Conservation (phyloP, 495 filamentous ascomycete genomes). For the Daldinia caldariorum region DNA sequence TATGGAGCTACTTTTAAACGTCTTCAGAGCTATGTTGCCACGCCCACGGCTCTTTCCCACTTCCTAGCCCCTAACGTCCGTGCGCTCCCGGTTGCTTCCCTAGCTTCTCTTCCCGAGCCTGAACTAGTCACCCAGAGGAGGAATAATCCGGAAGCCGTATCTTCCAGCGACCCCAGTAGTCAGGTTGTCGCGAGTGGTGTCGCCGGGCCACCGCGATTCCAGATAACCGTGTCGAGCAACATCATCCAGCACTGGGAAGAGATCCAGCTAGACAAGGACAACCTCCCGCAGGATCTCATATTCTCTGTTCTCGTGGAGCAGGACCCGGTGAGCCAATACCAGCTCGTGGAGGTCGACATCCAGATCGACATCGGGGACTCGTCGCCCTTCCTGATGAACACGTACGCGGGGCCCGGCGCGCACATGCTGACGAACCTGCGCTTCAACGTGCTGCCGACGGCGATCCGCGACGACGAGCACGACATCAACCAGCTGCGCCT, state of each 20-base stretch:
- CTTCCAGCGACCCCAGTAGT: background rate
- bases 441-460: constrained; percentile 31
- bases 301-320: constrained; percentile 23
- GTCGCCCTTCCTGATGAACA: constrained; percentile 6
- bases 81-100: background rate
- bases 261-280: constrained; percentile 17
- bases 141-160: background rate
- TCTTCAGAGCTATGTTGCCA: background rate
- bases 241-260: constrained; percentile 6
- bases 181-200: background rate
- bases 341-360: constrained; percentile 24
- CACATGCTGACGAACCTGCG: constrained; percentile 33
- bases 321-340: constrained; percentile 14
- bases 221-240: constrained; percentile 15
- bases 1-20: background rate
- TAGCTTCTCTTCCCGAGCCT: background rate
- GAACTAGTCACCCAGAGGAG: background rate
- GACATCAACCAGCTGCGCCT: background rate
- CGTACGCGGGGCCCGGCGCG: constrained; percentile 28
- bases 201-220: background rate
- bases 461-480: background rate
- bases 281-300: constrained; percentile 31
- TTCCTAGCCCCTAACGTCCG: constrained; percentile 2
- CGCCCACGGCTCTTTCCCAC: background rate
- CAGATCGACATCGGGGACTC: constrained; percentile 12